A percentile compares a stretch with the other conserved stretches of the same genome.
These are phyloP conservation scores for Sporothrix protearum DNA, from an alignment of 2,329 filamentous ascomycete species.

Conservation along the genomic window DNA sequence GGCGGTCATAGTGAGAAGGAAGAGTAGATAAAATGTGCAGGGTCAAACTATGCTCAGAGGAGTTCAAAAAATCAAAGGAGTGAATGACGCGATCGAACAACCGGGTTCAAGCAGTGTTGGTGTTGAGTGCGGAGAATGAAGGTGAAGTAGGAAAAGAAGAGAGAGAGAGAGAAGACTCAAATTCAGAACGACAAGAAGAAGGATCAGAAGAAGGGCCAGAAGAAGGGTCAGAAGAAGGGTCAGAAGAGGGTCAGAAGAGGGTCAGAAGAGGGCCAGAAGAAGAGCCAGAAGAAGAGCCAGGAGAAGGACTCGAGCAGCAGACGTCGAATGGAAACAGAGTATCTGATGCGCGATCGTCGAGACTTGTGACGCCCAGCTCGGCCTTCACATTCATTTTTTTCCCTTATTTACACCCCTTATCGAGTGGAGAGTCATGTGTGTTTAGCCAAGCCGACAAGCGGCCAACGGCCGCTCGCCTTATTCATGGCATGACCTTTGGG, in stretches of 20 bases:
- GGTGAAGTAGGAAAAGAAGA: background rate
- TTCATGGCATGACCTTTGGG: background rate
- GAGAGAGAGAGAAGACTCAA: background rate
- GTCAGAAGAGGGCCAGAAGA: background rate
- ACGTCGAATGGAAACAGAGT: background rate
- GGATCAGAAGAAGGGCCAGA: background rate
- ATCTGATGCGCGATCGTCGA: slow-evolving; percentile 17
- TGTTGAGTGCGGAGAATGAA: background rate
- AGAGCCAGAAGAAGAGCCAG: no score
- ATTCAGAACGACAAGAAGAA: background rate
- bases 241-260: no score
- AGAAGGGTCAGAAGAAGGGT: no score
- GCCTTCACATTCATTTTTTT: background rate
- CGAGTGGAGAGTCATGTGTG: slow-evolving; percentile 6
- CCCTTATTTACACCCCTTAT: background rate
- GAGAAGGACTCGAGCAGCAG: background rate
- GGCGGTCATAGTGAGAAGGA: background rate
- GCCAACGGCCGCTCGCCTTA: background rate
- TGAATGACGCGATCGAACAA: slow-evolving; percentile 21
- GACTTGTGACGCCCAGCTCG: slow-evolving; percentile 4
- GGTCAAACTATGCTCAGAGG: background rate
- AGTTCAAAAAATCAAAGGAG: slow-evolving; percentile 6
- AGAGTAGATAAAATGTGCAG: background rate
- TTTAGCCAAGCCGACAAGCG: background rate
- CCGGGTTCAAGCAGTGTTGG: slow-evolving; percentile 14